phyloP scores from a whole-genome alignment of 2,329 filamentous ascomycete species.

The Cordyceps cateniannulata region DNA sequence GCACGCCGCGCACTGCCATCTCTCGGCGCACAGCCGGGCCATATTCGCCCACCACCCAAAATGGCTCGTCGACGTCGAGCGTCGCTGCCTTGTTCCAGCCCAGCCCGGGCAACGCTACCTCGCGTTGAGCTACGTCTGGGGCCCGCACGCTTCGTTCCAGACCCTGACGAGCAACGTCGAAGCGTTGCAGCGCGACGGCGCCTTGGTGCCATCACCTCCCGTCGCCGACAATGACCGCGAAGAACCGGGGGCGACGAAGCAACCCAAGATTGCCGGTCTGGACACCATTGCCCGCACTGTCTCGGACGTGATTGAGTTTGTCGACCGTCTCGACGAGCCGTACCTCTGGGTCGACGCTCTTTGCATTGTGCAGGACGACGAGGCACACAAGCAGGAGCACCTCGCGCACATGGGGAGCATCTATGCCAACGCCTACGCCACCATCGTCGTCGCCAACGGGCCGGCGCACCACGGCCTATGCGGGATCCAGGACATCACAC shows the following conservation, averaged over 20 bases:
- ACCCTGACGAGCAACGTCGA: conserved; percentile 4
- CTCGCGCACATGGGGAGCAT: conserved; percentile 15
- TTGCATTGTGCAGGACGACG: conserved; percentile 17
- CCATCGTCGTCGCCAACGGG: conserved; percentile 1
- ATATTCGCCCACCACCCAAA: conserved; percentile 6
- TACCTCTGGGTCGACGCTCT: conserved; percentile 18
- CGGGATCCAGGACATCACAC: conserved; percentile 1
- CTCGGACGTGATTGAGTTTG: conserved; percentile 15
- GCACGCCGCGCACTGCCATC: conserved; percentile 2
- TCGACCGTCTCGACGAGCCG: conserved; percentile 11
- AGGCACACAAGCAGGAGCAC: conserved; percentile 14
- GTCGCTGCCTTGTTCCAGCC: conserved; percentile 1
- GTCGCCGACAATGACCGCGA: neutral
- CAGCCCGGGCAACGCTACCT: conserved; percentile 13
- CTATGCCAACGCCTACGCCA: conserved; percentile 13
- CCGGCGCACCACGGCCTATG: neutral
- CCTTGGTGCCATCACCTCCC: neutral
- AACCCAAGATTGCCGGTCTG: neutral
- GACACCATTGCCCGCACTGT: conserved; percentile 3
- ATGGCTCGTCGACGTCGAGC: conserved; percentile 8
- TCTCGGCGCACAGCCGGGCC: neutral
- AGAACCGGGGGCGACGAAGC: neutral
- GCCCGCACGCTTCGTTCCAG: conserved; percentile 6
- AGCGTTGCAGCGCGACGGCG: conserved; percentile 1
- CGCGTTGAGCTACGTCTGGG: conserved; percentile 19